Conservation (phyloP, 495 filamentous ascomycete species). For the Aspergillus mulundensis region DNA sequence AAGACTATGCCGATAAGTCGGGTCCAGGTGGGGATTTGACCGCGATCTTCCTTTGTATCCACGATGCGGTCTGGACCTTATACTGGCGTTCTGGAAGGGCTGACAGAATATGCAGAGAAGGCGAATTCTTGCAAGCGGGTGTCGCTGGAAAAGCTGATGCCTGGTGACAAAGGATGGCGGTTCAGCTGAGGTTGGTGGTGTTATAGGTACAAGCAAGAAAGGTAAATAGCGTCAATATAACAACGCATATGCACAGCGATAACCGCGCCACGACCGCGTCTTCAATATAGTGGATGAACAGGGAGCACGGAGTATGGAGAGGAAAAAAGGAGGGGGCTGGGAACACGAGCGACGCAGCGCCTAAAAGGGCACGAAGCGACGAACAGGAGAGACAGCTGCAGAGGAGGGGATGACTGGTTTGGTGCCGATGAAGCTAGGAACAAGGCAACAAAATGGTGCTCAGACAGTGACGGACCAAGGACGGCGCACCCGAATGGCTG, state of each 20-base stretch:
- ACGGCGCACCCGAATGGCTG: conserved; percentile 17
- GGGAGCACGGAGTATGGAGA: neutral
- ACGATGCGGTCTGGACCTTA: conserved; percentile 17
- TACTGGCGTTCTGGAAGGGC: neutral
- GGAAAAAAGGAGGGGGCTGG: conserved; percentile 16
- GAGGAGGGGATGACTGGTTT: conserved; percentile 19
- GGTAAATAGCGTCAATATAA: conserved; percentile 6
- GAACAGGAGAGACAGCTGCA: conserved; percentile 15
- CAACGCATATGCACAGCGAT: conserved; percentile 8
- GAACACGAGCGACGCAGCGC: conserved; percentile 8
- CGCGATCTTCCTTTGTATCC: conserved; percentile 4
- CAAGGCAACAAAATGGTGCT: conserved; percentile 19
- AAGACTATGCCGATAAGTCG: conserved; percentile 14
- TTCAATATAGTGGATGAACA: neutral
- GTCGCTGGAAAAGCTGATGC: conserved; percentile 10
- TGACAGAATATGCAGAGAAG: neutral
- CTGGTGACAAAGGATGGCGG: conserved; percentile 6
- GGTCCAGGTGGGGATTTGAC: conserved; percentile 13
- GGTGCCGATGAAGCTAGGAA: conserved; percentile 30
- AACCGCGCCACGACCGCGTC: conserved; percentile 17
- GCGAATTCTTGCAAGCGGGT: neutral
- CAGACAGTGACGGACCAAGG: conserved; percentile 12
- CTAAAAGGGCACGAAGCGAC: conserved; percentile 24
- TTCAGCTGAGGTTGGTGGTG: conserved; percentile 13
- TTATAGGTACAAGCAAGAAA: conserved; percentile 6